Evolutionary conservation across 2,329 filamentous ascomycete genomes (phyloP).

Genomic region (Hortaea sp.): DNA sequence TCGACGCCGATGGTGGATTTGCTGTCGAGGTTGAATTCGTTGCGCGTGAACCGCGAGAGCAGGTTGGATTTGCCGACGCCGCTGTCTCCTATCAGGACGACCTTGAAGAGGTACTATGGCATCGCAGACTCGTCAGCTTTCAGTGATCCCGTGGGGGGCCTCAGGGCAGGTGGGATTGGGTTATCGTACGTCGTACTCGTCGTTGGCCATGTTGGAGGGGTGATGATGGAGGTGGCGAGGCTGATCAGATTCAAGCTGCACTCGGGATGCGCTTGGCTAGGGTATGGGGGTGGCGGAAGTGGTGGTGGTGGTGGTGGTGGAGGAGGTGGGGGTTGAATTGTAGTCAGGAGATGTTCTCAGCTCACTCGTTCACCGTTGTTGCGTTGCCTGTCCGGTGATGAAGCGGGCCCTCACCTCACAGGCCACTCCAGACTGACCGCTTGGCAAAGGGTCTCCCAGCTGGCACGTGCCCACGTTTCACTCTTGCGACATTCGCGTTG

Average conservation of each 20-base stretch:
- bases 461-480: background rate
- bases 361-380: background rate
- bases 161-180: background rate
- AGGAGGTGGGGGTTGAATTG: background rate
- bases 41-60: slow-evolving; percentile 95
- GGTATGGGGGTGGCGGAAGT: background rate
- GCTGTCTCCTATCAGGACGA: slow-evolving; percentile 98
- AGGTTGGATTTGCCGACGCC: slow-evolving; percentile 99
- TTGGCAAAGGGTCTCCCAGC: background rate
- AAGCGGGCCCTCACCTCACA: too few relatives aligned
- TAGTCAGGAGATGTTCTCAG: background rate
- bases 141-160: background rate
- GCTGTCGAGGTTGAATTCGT: slow-evolving; percentile 99
- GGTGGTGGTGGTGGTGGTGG: background rate
- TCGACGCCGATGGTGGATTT: slow-evolving; percentile 99
- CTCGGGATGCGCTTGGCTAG: background rate
- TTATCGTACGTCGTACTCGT: slow-evolving; percentile 94
- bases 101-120: slow-evolving; percentile 95
- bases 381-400: background rate
- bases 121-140: background rate
- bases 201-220: slow-evolving; percentile 76
- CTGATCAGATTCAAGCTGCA: background rate
- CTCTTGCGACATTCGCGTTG: too few relatives aligned
- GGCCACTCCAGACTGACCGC: background rate
- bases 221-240: background rate